These are phyloP conservation scores for Nepenthes alata DNA, from an alignment of 179 eudicot genomes.

Conservation along the genomic window DNA sequence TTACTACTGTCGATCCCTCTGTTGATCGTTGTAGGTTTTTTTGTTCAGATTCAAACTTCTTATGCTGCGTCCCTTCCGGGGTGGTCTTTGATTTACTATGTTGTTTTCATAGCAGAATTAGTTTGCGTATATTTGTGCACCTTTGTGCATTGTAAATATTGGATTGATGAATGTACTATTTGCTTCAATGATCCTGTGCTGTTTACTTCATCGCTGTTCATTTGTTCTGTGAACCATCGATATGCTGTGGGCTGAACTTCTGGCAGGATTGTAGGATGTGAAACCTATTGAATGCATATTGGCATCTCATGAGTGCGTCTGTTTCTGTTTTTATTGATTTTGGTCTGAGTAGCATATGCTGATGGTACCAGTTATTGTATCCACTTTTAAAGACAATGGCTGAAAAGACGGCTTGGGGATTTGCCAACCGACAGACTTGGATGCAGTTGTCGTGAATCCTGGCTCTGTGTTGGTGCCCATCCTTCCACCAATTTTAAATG, in stretches of 20 bases:
- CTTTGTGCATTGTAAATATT: too few relatives aligned
- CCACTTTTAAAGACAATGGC: slow-evolving; percentile 71
- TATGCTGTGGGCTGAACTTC: too few relatives aligned
- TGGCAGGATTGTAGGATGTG: too few relatives aligned
- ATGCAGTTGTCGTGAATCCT: slow-evolving; percentile 76
- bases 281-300: too few relatives aligned
- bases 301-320: too few relatives aligned
- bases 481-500: slow-evolving; percentile 66
- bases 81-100: slow-evolving; percentile 13
- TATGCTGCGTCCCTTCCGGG: slow-evolving; percentile 14
- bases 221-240: too few relatives aligned
- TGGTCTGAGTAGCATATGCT: background rate
- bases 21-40: slow-evolving; percentile 52
- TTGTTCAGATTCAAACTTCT: slow-evolving; percentile 46
- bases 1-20: slow-evolving; percentile 79
- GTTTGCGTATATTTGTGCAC: slow-evolving; percentile 1
- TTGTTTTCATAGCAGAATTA: slow-evolving; percentile 13
- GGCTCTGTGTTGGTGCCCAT: slow-evolving; percentile 82
- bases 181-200: too few relatives aligned
- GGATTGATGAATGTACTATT: too few relatives aligned
- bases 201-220: too few relatives aligned
- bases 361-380: slow-evolving; percentile 63
- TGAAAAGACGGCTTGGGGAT: slow-evolving; percentile 87
- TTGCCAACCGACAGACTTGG: slow-evolving; percentile 57
- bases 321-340: background rate